Conservation (phyloP, 2,329 filamentous ascomycete genomes). For the Alternaria postmessia region DNA sequence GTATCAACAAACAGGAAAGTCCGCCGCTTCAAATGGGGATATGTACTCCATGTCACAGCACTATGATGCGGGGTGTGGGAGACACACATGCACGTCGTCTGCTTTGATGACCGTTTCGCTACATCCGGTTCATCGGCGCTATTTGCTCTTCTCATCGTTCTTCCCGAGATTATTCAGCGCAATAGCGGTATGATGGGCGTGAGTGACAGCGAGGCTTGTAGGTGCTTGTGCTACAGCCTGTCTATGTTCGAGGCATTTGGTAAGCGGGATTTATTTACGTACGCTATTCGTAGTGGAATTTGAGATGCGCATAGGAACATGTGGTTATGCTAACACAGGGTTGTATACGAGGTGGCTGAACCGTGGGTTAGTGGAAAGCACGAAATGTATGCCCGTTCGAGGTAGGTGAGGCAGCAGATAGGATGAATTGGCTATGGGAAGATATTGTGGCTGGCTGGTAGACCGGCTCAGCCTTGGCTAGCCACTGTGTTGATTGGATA, state of each 20-base stretch:
- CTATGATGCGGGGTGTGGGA: background rate
- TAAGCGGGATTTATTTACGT: constrained; percentile 3
- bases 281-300: background rate
- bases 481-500: background rate
- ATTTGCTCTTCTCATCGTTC: constrained; percentile 15
- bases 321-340: background rate
- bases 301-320: background rate
- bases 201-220: background rate
- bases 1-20: background rate
- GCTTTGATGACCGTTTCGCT: constrained; percentile 2
- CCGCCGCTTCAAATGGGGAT: constrained; percentile 6
- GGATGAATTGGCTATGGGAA: background rate
- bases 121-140: background rate
- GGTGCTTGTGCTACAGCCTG: background rate
- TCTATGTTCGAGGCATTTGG: background rate
- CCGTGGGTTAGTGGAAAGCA: background rate
- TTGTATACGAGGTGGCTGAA: background rate
- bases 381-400: background rate
- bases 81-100: background rate
- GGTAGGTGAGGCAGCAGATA: background rate
- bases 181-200: background rate
- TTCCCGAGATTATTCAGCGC: constrained; percentile 12
- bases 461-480: constrained; percentile 1
- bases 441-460: background rate
- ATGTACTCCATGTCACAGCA: constrained; percentile 10